Percentiles rank a stretch among this genome's conserved stretches.
These are phyloP conservation scores for Bretziella fagacearum DNA, from an alignment of 2,329 filamentous ascomycete genomes.

Conservation along the genomic window DNA sequence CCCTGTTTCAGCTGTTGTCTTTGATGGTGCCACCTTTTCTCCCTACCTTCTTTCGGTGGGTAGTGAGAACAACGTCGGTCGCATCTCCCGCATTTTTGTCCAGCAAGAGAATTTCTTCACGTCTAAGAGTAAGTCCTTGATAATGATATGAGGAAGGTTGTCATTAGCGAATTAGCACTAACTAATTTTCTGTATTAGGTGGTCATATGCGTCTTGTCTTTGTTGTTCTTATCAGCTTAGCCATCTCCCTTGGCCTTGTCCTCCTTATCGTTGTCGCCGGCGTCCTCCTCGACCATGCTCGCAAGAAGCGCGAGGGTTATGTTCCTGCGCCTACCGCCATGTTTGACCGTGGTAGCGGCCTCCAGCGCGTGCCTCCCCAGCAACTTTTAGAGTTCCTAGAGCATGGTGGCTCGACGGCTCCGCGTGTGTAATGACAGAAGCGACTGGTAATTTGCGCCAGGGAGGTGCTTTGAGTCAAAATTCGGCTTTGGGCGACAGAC, in stretches of 20 bases:
- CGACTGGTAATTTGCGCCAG: background rate
- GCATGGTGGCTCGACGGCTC: slow-evolving; percentile 35
- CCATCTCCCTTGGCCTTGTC: slow-evolving; percentile 59
- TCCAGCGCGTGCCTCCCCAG: slow-evolving; percentile 42
- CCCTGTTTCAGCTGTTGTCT: slow-evolving; percentile 69
- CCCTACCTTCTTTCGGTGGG: slow-evolving; percentile 70
- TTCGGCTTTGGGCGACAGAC: background rate
- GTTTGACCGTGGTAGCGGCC: slow-evolving; percentile 41
- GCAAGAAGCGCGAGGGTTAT: slow-evolving; percentile 66
- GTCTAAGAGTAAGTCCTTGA: slow-evolving; percentile 35
- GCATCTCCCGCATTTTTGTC: slow-evolving; percentile 67
- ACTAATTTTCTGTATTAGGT: slow-evolving; percentile 23
- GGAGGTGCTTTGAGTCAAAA: background rate
- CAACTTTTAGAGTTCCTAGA: slow-evolving; percentile 40
- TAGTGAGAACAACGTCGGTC: slow-evolving; percentile 47
- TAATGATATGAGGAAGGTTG: background rate
- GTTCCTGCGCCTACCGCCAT: slow-evolving; percentile 54
- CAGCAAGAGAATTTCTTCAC: slow-evolving; percentile 64
- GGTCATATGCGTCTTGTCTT: slow-evolving; percentile 54
- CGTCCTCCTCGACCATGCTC: slow-evolving; percentile 55
- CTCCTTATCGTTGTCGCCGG: slow-evolving; percentile 62
- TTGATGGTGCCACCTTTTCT: slow-evolving; percentile 60
- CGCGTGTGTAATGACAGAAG: slow-evolving; percentile 17
- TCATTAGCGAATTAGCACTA: too few species aligned
- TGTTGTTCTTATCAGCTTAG: slow-evolving; percentile 65